Conservation (phyloP, 2,329 filamentous ascomycete genomes). For the Botrytis elliptica region DNA sequence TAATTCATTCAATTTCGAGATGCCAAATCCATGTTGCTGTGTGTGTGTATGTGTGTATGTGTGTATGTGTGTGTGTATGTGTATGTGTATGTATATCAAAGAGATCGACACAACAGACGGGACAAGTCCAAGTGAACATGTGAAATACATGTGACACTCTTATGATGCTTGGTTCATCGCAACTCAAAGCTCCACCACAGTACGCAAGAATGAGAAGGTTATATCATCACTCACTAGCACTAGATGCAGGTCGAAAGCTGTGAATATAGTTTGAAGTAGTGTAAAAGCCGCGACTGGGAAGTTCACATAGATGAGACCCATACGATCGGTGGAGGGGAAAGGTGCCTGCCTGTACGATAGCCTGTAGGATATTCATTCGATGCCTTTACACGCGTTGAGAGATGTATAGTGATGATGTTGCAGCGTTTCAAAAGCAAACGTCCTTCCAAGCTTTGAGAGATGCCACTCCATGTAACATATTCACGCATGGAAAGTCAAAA, state of each 20-base stretch:
- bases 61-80: background rate
- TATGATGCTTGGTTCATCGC: background rate
- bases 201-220: constrained; percentile 4
- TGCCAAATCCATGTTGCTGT: background rate
- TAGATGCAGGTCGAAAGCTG: constrained; percentile 2
- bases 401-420: constrained; percentile 5
- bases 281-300: constrained; percentile 2
- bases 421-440: constrained; percentile 15
- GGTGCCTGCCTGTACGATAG: constrained; percentile 4
- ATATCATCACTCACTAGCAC: constrained; percentile 1
- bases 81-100: background rate
- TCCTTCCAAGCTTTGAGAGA: background rate
- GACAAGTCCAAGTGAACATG: background rate
- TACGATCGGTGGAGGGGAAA: background rate
- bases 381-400: constrained; percentile 10
- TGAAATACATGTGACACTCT: constrained; percentile 11
- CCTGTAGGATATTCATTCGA: constrained; percentile 9
- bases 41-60: background rate
- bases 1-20: background rate
- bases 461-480: background rate
- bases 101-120: constrained; percentile 3
- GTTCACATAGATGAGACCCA: background rate
- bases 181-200: constrained; percentile 1
- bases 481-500: background rate
- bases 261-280: background rate